Base-by-base conservation (phyloP, 2,329 filamentous ascomycete species). In the Metarhizium brunneum region DNA sequence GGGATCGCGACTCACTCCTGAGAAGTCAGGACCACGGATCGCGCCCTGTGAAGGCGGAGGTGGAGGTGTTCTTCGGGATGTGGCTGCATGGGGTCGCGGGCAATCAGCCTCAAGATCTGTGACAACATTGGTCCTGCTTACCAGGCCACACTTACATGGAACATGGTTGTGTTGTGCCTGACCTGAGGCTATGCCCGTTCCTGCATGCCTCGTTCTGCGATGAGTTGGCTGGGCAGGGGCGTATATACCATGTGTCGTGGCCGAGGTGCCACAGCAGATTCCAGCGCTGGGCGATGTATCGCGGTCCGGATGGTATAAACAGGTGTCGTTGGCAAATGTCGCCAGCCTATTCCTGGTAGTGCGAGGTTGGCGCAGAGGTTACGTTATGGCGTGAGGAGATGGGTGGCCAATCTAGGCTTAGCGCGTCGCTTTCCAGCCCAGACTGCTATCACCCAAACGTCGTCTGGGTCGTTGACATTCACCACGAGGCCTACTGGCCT, bases 1-100 rank as follows among this genome's bases (percentile, higher is more conserved):
- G 47, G 1, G 50, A 47, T 30, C 40, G n/a, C 18, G 32, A 72
- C 78, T 72, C 68, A 82, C 79, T 96, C 92, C 63, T 87, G 80
- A 29, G 84, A 78, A 4, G 90, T 95, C 58, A 96, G 79, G 29
- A 94, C 77, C 36, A 95, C 87, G 29, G 88, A 92, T 58, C 88
- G 84, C 48, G 92, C 91, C 54, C 91, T 85, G 73, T 96, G 92
- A 60, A 88, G 77, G 59, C 91, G 88, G 52, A 95, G 78, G 60
- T 83, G 88, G 68, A 95, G 88, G 59, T 82, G 81, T 68, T 91
- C 85, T 68, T 85, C 82, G 45, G 85, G 86, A 66, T 87, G 81
- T 61, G 80, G 79, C 81, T 84, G 64, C 18, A 25, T 8, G n/a
- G 3, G 18, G 25, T 35, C 30, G n/a, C 13, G 16, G n/a, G 35